Conservation (phyloP, 148 eudicot genomes). For the Camellia lanceoleosa region DNA sequence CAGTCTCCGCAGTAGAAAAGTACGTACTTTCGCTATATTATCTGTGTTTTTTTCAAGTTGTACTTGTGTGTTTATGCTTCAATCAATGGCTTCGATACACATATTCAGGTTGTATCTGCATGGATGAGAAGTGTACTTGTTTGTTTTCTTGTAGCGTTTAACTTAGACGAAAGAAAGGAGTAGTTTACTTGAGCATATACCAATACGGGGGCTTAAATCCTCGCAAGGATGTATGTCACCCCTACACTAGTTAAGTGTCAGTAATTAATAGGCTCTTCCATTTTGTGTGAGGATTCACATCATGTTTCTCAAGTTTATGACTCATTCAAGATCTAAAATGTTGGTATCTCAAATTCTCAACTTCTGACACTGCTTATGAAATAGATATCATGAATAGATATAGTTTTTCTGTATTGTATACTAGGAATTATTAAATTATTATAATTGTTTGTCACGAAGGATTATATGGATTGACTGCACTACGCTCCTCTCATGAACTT, state of each 20-base stretch:
- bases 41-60: constrained; percentile 2
- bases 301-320: neutral
- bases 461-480: neutral
- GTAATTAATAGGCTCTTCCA: neutral
- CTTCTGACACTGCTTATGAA: neutral
- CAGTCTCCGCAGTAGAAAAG: constrained; percentile 95
- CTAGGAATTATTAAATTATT: neutral
- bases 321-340: neutral
- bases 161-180: too few relatives aligned
- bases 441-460: neutral
- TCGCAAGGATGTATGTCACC: neutral
- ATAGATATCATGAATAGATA: neutral
- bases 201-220: neutral
- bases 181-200: neutral
- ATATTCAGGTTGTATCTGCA: neutral
- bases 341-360: neutral
- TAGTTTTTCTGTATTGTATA: neutral
- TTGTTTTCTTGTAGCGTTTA: neutral
- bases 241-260: neutral
- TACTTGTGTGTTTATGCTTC: neutral
- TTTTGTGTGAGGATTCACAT: neutral
- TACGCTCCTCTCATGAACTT: neutral
- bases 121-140: neutral
- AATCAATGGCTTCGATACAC: neutral
- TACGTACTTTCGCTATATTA: constrained; percentile 14